Evolutionary conservation across 495 filamentous ascomycete genomes (phyloP).

Genomic region (Penicillium subrubescens): DNA sequence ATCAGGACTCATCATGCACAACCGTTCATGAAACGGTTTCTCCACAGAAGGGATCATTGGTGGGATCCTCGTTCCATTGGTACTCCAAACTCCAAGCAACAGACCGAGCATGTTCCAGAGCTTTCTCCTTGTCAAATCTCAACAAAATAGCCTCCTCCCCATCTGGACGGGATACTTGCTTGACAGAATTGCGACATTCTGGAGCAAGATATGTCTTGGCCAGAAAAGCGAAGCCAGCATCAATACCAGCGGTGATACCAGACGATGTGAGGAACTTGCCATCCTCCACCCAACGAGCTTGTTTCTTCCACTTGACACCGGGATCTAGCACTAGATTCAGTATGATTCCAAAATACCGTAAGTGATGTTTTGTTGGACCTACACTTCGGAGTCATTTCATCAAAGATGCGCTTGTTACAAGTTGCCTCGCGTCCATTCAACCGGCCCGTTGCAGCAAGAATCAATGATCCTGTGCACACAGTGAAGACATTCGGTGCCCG

Average conservation of each 20-base stretch:
- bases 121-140: background rate
- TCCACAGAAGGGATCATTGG: background rate
- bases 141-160: background rate
- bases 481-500: background rate
- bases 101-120: background rate
- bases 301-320: background rate
- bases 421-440: background rate
- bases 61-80: background rate
- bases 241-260: background rate
- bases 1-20: background rate
- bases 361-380: background rate
- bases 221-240: background rate
- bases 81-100: background rate
- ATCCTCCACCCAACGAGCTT: background rate
- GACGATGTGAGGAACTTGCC: background rate
- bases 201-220: background rate
- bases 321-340: background rate
- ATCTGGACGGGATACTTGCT: background rate
- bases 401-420: background rate
- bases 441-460: background rate
- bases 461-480: background rate
- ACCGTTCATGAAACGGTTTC: background rate
- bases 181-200: background rate
- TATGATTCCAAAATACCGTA: background rate
- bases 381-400: constrained; percentile 1